Evolutionary conservation across 1,284 basidiomycete genomes (phyloP).

Genomic region (Pseudozyma sp.): DNA sequence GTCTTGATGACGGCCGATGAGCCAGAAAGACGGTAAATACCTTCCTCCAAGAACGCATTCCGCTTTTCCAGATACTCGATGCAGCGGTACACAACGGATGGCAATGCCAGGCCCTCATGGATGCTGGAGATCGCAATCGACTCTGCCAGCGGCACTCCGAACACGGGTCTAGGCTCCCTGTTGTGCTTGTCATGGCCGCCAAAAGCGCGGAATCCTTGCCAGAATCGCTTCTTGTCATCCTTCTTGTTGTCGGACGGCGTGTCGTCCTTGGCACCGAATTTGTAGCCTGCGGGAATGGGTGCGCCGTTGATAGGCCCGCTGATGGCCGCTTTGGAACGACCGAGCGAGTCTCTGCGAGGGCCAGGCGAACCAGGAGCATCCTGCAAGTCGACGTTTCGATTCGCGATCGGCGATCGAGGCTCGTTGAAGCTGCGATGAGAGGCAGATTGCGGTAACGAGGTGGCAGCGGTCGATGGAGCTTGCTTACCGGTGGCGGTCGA

Average conservation of each 20-base stretch:
- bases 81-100: conserved; percentile 92
- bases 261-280: conserved; percentile 73
- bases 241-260: conserved; percentile 27
- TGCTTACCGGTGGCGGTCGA: conserved; percentile 27
- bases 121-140: conserved; percentile 88
- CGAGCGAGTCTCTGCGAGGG: conserved; percentile 25
- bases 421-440: conserved; percentile 46
- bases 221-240: conserved; percentile 67
- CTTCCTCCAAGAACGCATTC: conserved; percentile 93
- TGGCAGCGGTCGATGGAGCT: conserved; percentile 13
- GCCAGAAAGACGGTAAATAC: conserved; percentile 84
- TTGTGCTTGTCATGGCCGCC: conserved; percentile 42
- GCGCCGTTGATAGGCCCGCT: conserved; percentile 87
- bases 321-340: conserved; percentile 74
- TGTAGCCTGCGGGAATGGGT: conserved; percentile 86
- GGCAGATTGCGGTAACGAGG: conserved; percentile 32
- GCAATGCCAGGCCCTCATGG: conserved; percentile 77
- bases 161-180: conserved; percentile 74
- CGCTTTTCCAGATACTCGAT: conserved; percentile 74
- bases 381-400: conserved; percentile 18
- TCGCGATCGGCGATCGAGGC: conserved; percentile 33
- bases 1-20: conserved; percentile 85
- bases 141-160: conserved; percentile 87
- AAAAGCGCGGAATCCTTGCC: conserved; percentile 58
- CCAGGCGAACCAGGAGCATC: conserved; percentile 43